These are phyloP conservation scores for Neltuma alba DNA, from an alignment of 306 rosid species.

Conservation along the genomic window DNA sequence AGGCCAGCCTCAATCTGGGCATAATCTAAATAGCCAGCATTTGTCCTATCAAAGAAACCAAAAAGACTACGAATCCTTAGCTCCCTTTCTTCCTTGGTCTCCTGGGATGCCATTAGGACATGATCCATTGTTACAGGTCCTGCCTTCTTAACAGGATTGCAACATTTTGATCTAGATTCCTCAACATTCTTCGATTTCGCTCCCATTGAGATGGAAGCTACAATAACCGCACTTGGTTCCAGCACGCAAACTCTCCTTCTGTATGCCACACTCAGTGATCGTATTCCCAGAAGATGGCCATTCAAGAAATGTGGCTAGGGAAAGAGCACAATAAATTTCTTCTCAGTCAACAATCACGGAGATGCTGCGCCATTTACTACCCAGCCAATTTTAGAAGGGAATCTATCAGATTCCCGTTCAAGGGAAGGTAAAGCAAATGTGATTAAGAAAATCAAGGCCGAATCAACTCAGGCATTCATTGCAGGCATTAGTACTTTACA, in stretches of 20 bases:
- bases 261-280: not conserved
- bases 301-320: constrained; percentile 1
- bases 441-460: not conserved
- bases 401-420: constrained; percentile 31
- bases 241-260: not conserved
- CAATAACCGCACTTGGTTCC: constrained; percentile 21
- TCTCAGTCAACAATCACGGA: constrained; percentile 5
- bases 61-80: constrained; percentile 65
- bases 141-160: constrained; percentile 65
- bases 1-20: constrained; percentile 80
- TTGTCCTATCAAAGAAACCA: constrained; percentile 70
- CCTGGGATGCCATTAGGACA: constrained; percentile 78
- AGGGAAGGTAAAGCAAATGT: constrained; percentile 23
- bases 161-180: constrained; percentile 36
- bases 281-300: constrained; percentile 16
- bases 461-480: constrained; percentile 12
- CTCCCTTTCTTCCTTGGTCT: constrained; percentile 85
- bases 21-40: constrained; percentile 67
- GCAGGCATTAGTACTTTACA: not conserved
- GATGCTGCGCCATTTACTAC: constrained; percentile 1
- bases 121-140: constrained; percentile 87
- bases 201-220: constrained; percentile 39
- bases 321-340: not conserved
- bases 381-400: constrained; percentile 8
- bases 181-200: constrained; percentile 34